Evolutionary conservation across 371 early-diverging fungal genomes (phyloP).

Genomic region (Parasitella parasitica): DNA sequence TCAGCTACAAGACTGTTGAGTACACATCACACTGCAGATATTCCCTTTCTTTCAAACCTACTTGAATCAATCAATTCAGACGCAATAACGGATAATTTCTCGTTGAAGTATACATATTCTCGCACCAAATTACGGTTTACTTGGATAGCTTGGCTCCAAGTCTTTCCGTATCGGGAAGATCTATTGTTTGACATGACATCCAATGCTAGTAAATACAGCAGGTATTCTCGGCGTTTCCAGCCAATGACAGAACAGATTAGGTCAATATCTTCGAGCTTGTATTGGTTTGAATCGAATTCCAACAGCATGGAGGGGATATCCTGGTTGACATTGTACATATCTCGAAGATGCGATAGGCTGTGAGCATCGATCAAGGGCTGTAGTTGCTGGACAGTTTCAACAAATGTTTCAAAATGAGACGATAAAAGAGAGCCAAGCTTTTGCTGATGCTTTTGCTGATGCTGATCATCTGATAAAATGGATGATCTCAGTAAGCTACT

Average conservation of each 20-base stretch:
- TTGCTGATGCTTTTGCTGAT: constrained; percentile 16
- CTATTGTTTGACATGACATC: constrained; percentile 43
- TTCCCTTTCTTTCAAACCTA: background rate
- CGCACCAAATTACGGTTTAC: constrained; percentile 23
- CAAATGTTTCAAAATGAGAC: constrained; percentile 19
- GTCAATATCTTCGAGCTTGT: constrained; percentile 17
- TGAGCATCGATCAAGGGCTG: constrained; percentile 28
- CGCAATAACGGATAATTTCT: background rate
- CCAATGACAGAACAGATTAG: constrained; percentile 20
- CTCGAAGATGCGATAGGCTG: constrained; percentile 34
- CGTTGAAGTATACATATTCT: constrained; percentile 20
- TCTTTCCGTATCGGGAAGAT: constrained; percentile 35
- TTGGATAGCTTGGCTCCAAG: constrained; percentile 32
- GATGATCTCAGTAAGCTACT: constrained; percentile 6
- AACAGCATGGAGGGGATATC: constrained; percentile 1
- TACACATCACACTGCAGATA: background rate
- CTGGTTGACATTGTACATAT: constrained; percentile 41
- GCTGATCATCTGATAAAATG: background rate
- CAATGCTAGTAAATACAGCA: constrained; percentile 41
- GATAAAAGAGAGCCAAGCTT: constrained; percentile 7
- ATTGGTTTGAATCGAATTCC: constrained; percentile 2
- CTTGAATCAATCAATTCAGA: background rate
- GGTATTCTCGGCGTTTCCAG: constrained; percentile 42
- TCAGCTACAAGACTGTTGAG: background rate
- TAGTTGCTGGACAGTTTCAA: constrained; percentile 13